Conservation (phyloP, 805 yeast species). For the Helenozyma baotianmanensis region DNA sequence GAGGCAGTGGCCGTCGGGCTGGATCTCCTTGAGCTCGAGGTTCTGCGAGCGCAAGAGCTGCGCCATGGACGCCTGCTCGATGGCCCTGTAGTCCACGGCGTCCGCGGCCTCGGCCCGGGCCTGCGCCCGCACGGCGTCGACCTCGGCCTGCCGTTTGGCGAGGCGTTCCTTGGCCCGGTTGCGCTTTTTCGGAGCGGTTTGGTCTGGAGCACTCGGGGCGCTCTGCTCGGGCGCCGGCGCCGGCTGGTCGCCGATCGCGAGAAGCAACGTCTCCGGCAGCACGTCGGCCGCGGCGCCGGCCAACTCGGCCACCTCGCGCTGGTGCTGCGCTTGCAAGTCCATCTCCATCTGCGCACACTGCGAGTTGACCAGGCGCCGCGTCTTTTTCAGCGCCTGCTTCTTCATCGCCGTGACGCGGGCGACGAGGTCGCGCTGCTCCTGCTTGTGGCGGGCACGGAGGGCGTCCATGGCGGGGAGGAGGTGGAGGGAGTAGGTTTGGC, state of each 20-base stretch:
- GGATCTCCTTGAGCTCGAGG: constrained; percentile 61
- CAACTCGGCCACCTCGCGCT: constrained; percentile 40
- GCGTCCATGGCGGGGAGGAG: constrained; percentile 33
- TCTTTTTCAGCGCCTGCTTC: constrained; percentile 79
- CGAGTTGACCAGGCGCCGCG: constrained; percentile 58
- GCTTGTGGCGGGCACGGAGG: constrained; percentile 56
- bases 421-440: constrained; percentile 62
- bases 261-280: constrained; percentile 62
- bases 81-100: constrained; percentile 62
- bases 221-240: background rate
- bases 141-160: constrained; percentile 70
- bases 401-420: constrained; percentile 70
- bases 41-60: constrained; percentile 45
- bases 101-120: constrained; percentile 67
- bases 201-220: constrained; percentile 15
- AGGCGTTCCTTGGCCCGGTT: constrained; percentile 83
- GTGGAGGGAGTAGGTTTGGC: too few species aligned
- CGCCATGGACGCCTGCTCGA: constrained; percentile 66
- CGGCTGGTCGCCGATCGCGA: constrained; percentile 2
- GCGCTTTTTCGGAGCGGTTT: constrained; percentile 37
- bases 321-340: constrained; percentile 51
- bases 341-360: constrained; percentile 59
- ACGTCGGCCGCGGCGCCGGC: constrained; percentile 28
- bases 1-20: constrained; percentile 92
- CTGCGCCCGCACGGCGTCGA: constrained; percentile 55